These are phyloP conservation scores for Panus rudis DNA, from an alignment of 768 basidiomycete species.

Conservation along the genomic window DNA sequence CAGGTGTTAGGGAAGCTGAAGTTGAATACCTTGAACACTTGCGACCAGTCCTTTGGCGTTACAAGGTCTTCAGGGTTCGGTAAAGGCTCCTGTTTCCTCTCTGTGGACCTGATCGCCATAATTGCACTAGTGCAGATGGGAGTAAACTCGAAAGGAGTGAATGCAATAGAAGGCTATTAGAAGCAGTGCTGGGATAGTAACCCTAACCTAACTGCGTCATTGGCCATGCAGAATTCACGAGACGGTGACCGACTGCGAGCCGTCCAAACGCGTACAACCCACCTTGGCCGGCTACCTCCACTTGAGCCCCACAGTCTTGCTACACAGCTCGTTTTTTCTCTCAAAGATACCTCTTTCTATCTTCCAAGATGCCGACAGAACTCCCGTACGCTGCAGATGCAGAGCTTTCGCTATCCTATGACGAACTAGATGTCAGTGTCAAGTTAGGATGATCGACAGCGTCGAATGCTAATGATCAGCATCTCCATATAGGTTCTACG, in stretches of 20 bases:
- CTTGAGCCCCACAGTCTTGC: neutral
- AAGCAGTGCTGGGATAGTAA: too few relatives aligned
- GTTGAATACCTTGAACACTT: constrained; percentile 23
- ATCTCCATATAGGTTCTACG: constrained; percentile 60
- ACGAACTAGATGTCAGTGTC: constrained; percentile 74
- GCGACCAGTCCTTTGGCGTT: constrained; percentile 22
- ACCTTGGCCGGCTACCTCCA: too few relatives aligned
- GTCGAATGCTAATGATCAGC: neutral
- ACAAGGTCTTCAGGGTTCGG: constrained; percentile 20
- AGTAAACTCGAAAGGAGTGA: too few relatives aligned
- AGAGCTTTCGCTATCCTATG: constrained; percentile 78
- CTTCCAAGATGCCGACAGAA: constrained; percentile 56
- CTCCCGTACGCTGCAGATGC: constrained; percentile 96
- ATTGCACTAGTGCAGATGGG: too few relatives aligned
- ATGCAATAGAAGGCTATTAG: too few relatives aligned
- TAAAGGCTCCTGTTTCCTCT: too few relatives aligned
- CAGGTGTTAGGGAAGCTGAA: neutral
- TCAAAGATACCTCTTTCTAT: neutral
- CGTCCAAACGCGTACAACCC: too few relatives aligned
- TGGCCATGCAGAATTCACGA: too few relatives aligned
- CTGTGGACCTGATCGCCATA: too few relatives aligned
- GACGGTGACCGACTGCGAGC: too few relatives aligned
- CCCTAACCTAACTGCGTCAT: too few relatives aligned
- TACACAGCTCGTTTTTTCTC: neutral
- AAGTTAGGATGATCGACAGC: neutral